These are phyloP conservation scores for Dendrocalamus latiflorus DNA, from an alignment of 202 grass and related monocot species.

Conservation along the genomic window DNA sequence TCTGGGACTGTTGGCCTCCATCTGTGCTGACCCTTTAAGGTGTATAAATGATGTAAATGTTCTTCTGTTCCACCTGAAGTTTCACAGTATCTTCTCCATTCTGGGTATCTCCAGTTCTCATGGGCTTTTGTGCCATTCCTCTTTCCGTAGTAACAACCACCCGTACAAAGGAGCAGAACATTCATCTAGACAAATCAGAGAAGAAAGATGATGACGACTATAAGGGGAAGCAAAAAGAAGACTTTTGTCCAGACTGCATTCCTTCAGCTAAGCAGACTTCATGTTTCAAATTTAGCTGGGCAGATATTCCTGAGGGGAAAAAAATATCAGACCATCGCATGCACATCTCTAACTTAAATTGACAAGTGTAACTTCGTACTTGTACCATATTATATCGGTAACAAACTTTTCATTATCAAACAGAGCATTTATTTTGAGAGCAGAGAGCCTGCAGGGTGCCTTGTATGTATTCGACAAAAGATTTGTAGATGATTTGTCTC, in stretches of 20 bases:
- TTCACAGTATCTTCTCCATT: conserved; percentile 12
- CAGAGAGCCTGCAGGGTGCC: neutral
- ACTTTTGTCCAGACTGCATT: conserved; percentile 8
- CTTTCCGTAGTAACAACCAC: conserved; percentile 12
- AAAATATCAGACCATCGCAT: neutral
- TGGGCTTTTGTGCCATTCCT: conserved; percentile 14
- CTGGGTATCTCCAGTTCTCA: conserved; percentile 6
- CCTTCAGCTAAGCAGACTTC: neutral
- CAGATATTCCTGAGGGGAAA: neutral
- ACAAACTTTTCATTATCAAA: conserved; percentile 13
- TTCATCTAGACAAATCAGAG: conserved; percentile 25
- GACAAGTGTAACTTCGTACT: neutral
- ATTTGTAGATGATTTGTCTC: neutral
- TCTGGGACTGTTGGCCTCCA: neutral
- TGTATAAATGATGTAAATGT: neutral
- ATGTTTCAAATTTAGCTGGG: neutral
- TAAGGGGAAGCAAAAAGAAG: conserved; percentile 2
- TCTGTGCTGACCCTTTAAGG: conserved; percentile 14
- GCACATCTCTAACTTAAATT: neutral
- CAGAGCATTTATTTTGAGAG: conserved; percentile 9
- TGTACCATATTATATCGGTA: neutral
- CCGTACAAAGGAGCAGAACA: neutral
- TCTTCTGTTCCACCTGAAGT: conserved; percentile 7
- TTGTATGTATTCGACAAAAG: conserved; percentile 26
- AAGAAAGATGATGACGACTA: neutral